Percentiles rank a stretch among this genome's conserved stretches.
phyloP scores from a whole-genome alignment of 768 basidiomycete species.

The Pholiota microspora region DNA sequence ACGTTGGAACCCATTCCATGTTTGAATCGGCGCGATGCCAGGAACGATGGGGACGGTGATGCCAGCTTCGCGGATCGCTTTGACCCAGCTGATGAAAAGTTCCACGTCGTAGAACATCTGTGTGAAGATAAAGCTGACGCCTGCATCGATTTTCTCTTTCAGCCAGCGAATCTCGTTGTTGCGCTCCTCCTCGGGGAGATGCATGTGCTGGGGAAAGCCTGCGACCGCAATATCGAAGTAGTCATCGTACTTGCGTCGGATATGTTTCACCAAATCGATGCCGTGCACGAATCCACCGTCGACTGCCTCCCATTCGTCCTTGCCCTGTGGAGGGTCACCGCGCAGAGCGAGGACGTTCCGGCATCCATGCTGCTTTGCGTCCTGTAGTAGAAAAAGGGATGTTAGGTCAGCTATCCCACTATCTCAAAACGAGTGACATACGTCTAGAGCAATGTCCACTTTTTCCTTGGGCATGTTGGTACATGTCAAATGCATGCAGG shows the following conservation, averaged over 20 bases:
- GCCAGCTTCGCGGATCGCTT: constrained; percentile 75
- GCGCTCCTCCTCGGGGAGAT: constrained; percentile 70
- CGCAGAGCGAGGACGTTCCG: constrained; percentile 91
- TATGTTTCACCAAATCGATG: constrained; percentile 88
- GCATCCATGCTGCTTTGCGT: constrained; percentile 87
- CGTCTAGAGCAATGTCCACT: constrained; percentile 86
- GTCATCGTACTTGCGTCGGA: constrained; percentile 77
- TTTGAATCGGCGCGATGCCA: constrained; percentile 94
- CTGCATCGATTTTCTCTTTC: constrained; percentile 90
- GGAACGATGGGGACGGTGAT: constrained; percentile 90
- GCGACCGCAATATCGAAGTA: constrained; percentile 96
- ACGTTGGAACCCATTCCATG: constrained; percentile 91
- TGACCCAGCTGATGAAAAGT: constrained; percentile 91
- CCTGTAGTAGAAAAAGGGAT: constrained; percentile 41
- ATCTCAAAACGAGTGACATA: constrained; percentile 35
- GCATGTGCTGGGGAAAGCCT: constrained; percentile 85
- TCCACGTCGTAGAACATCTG: constrained; percentile 98
- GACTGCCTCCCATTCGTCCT: constrained; percentile 89
- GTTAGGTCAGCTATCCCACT: not conserved
- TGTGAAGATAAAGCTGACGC: constrained; percentile 92
- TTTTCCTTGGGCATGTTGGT: constrained; percentile 98
- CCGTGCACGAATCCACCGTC: constrained; percentile 90
- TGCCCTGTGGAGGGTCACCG: constrained; percentile 88
- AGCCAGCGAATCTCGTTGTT: constrained; percentile 80
- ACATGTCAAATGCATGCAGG: constrained; percentile 98